Evolutionary conservation across 225 moss, liverwort and hornwort genomes (phyloP).

Genomic region (Neckera pumila): DNA sequence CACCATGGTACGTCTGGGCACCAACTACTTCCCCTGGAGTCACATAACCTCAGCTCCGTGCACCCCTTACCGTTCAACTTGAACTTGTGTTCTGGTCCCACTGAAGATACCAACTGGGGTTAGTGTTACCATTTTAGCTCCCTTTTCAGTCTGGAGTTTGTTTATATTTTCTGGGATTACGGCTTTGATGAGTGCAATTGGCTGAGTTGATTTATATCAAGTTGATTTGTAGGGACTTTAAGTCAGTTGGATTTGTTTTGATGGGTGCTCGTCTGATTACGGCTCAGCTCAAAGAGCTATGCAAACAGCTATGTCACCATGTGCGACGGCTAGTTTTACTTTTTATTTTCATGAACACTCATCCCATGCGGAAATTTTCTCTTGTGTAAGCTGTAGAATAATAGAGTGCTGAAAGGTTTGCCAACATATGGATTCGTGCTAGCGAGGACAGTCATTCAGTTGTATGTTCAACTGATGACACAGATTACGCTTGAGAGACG

Average conservation of each 20-base stretch:
- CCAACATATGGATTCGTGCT: neutral
- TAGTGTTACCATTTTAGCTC: neutral
- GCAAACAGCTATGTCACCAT: neutral
- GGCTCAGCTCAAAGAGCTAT: conserved; percentile 3
- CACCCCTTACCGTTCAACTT: conserved; percentile 51
- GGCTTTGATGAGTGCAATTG: conserved; percentile 10
- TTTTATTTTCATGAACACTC: neutral
- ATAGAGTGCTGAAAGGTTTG: neutral
- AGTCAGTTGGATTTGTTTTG: conserved; percentile 17
- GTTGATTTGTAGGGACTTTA: neutral
- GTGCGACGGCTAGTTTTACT: neutral
- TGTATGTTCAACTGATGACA: neutral
- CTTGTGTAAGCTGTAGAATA: neutral
- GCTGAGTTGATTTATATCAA: neutral
- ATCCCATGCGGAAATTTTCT: neutral
- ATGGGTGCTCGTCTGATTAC: neutral
- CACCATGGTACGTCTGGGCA: conserved; percentile 57
- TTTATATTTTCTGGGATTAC: neutral
- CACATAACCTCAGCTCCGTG: conserved; percentile 39
- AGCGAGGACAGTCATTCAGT: neutral
- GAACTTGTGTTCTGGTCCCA: conserved; percentile 40
- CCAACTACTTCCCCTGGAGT: conserved; percentile 37
- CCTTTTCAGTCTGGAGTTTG: neutral
- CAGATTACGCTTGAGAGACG: neutral
- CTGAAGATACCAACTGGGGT: conserved; percentile 40